Evolutionary conservation across 768 basidiomycete species (phyloP).

Genomic region (Mrakia gelida): DNA sequence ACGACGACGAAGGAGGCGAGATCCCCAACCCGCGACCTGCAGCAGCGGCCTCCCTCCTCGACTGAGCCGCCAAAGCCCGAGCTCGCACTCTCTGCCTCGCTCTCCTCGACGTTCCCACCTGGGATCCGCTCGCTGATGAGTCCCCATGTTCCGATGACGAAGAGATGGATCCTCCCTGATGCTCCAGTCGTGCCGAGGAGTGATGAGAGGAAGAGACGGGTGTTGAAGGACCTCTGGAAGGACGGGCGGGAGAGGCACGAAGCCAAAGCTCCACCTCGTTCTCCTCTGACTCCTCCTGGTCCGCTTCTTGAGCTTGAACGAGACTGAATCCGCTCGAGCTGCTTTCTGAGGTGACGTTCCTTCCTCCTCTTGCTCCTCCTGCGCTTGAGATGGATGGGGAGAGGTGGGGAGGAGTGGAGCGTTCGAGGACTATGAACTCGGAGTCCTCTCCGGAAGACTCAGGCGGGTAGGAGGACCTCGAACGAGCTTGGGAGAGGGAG

Average conservation of each 20-base stretch:
- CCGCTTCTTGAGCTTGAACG: neutral
- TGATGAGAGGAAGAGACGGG: neutral
- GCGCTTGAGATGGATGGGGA: neutral
- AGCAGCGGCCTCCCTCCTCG: neutral
- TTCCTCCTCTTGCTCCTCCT: neutral
- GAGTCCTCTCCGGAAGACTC: neutral
- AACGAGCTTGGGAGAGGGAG: conserved; percentile 1
- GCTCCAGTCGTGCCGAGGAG: neutral
- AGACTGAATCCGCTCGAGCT: neutral
- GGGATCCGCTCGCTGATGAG: neutral
- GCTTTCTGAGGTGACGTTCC: neutral
- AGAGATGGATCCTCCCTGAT: no score
- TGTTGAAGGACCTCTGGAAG: neutral
- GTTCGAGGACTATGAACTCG: neutral
- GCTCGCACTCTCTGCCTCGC: conserved; percentile 4
- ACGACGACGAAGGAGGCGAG: neutral
- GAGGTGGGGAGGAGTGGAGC: neutral
- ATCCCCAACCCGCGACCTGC: neutral
- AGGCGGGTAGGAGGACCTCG: neutral
- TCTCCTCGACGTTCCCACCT: neutral
- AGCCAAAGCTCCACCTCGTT: neutral
- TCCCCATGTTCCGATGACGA: neutral
- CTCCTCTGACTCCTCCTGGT: neutral
- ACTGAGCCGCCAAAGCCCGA: neutral
- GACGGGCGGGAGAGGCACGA: neutral